Percentiles rank a stretch among this genome's conserved stretches.
Evolutionary conservation across 1,284 basidiomycete genomes (phyloP).

Genomic region (Apiotrichum brassicae): DNA sequence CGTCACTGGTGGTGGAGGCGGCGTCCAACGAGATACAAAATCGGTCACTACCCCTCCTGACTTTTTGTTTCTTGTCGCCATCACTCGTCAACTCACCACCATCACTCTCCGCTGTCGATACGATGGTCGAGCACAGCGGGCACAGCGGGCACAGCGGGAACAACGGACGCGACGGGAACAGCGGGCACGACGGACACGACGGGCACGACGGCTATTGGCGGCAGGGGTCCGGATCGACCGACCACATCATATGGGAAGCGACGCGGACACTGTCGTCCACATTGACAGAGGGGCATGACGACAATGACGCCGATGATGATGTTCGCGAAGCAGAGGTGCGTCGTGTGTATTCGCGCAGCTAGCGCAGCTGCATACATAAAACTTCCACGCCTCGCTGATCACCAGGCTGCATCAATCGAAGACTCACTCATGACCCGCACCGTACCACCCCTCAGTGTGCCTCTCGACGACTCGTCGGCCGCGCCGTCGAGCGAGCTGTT

Average conservation of each 20-base stretch:
- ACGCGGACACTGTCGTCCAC: background rate
- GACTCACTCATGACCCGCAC: background rate
- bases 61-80: too few relatives aligned
- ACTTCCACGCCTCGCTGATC: background rate
- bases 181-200: too few relatives aligned
- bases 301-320: background rate
- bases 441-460: background rate
- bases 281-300: background rate
- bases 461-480: background rate
- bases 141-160: too few relatives aligned
- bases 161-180: too few relatives aligned
- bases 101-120: too few relatives aligned
- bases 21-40: too few relatives aligned
- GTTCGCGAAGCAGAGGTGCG: slow-evolving; percentile 8
- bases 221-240: background rate
- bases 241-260: background rate
- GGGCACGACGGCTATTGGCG: too few relatives aligned
- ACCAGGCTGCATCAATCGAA: background rate
- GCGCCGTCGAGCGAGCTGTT: background rate
- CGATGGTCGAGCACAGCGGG: too few relatives aligned
- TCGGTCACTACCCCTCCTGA: too few relatives aligned
- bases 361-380: background rate
- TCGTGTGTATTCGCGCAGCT: too few relatives aligned
- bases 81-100: too few relatives aligned
- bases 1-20: too few relatives aligned